Base-by-base conservation (phyloP, 2,329 filamentous ascomycete genomes). In the Colletotrichum echinochloae region DNA sequence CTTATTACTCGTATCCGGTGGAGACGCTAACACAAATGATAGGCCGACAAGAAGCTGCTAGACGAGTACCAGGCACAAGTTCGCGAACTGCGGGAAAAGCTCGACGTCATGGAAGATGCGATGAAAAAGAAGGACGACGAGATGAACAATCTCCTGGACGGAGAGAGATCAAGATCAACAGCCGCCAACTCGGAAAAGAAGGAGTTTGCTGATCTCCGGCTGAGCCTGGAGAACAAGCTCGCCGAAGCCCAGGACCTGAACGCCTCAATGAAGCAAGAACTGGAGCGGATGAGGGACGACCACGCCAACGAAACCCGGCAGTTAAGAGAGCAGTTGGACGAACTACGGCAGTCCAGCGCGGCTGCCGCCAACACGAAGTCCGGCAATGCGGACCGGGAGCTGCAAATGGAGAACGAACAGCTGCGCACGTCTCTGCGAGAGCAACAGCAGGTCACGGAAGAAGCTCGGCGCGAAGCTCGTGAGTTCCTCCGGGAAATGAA, bases 401-500 rank as follows among this genome's bases (percentile, higher is more conserved):
- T 91, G 70, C 87, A 89, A 76, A 85, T 84, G 55, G 91, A 94
- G 76, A 93, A 98, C 75, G 87, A 91, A 66, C 88, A 89, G 52
- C 82, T 95, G 28, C 89, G 92, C 73, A 79, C 81, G 44, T 87
- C 91, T 37, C 81, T 95, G 28, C 83, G 85, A 62, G 87, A 95
- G 73, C 95, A 98, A 79, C 91, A 94, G 74, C 88, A 92, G 67
- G 88, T 96, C 2, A 97, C 94, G 0, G 92, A 97, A 72, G 93
- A 97, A 76, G 96, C 98, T 39, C 90, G 93, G 30, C 89, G 88
- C 65, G 94, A 98, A 81, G 94, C 95, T 0, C 90, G 93, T 66
- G 88, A 90, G 60, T 97, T 95, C 78, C 82, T 99, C 52, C 87
- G 89, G 72, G 96, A 99, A 80, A 99, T 98, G 96, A 91, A 93